Evolutionary conservation across 148 eudicot genomes (phyloP), one percentile per base, ranked within the genome.

Genomic region (Arctostaphylos glauca): DNA sequence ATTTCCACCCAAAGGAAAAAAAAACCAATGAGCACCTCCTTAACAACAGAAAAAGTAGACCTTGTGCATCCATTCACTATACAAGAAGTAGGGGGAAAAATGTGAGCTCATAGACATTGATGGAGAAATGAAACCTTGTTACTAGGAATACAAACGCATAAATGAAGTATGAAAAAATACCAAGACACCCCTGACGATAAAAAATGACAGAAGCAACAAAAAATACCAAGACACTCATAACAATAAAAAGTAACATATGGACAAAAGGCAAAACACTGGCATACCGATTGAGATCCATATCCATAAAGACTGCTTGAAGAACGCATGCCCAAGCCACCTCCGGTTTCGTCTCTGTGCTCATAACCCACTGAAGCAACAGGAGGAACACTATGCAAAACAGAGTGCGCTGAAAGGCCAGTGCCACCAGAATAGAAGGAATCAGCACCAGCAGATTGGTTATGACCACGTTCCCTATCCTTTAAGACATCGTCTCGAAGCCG

Each of bases 401-500:
- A 85, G 62, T 95, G 90, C 18, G 87, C 41, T 56, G 98, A 88
- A 90, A 83, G 84, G 84, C 93, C 89, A 84, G 83, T 54, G n/a
- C 87, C 85, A 83, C 89, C 88, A 88, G 89, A 76, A 76, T 91
- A 90, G 67, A 88, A n/a, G 82, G 92, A 64, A 84, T 90, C 97
- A 81, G 89, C 84, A 84, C 82, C 88, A 77, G 74, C 82, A 80
- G 93, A 84, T 60, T 89, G 84, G 72, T 89, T 90, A 81, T 72
- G 88, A 16, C 76, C 88, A 54, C 86, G 86, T 85, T 92, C 94
- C 79, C 84, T 89, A 49, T 93, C 92, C 83, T 83, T 94, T 75
- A 96, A 88, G 23, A 86, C 92, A 84, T 91, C 97, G 83, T 94
- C 97, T 58, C 98, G 94, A 74, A 96, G 96, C 89, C 98, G 89